phyloP scores from a whole-genome alignment of 768 basidiomycete genomes.

The Pulveroboletus sp. region DNA sequence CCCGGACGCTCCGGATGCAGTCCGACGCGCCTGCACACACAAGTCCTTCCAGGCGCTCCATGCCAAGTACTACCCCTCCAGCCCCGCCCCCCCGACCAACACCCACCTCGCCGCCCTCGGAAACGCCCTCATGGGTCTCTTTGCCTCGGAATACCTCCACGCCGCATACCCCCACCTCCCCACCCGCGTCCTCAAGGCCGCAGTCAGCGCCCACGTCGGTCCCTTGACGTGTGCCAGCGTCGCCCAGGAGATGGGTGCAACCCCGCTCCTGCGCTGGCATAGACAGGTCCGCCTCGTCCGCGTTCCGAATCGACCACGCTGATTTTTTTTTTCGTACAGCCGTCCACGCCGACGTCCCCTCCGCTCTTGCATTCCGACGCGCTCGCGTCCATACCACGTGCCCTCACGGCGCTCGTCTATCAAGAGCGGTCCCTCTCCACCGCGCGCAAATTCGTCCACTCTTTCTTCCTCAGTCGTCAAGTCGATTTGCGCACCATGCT shows the following conservation, averaged over 20 bases:
- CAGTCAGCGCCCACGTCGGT: slow-evolving; percentile 89
- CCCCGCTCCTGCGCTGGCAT: slow-evolving; percentile 77
- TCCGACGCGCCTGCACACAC: slow-evolving; percentile 79
- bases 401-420: slow-evolving; percentile 85
- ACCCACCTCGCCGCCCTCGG: slow-evolving; percentile 71
- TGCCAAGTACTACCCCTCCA: slow-evolving; percentile 52
- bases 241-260: slow-evolving; percentile 80
- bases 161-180: slow-evolving; percentile 86
- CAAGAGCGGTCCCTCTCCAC: slow-evolving; percentile 79
- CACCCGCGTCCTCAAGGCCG: slow-evolving; percentile 86
- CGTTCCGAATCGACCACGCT: not conserved
- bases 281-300: slow-evolving; percentile 48
- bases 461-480: slow-evolving; percentile 82
- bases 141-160: slow-evolving; percentile 80
- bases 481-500: slow-evolving; percentile 77
- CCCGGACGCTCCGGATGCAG: slow-evolving; percentile 47
- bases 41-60: slow-evolving; percentile 59
- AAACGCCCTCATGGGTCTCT: slow-evolving; percentile 86
- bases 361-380: slow-evolving; percentile 78
- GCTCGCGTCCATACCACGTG: slow-evolving; percentile 80
- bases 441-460: slow-evolving; percentile 86
- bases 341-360: slow-evolving; percentile 43
- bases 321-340: slow-evolving; percentile 31
- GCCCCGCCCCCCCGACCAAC: slow-evolving; percentile 60
- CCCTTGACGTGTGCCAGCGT: slow-evolving; percentile 78